A percentile compares a stretch with the other conserved stretches of the same genome.
Evolutionary conservation across 345 rosid genomes (phyloP).

Genomic region (Psidium guajava): DNA sequence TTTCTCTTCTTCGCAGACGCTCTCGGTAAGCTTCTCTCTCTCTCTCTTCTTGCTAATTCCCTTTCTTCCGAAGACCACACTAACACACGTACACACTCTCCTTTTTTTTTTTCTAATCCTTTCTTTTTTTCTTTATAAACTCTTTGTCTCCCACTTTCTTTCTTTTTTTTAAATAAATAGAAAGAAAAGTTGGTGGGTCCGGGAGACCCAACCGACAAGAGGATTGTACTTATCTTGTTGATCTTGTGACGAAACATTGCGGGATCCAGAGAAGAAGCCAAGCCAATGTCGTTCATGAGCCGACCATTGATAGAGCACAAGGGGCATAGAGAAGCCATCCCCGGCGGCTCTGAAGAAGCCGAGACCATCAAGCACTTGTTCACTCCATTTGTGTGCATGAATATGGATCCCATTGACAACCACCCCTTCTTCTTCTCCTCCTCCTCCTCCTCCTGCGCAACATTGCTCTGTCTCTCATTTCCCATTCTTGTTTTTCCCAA

Average conservation of each 20-base stretch:
- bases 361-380: constrained; percentile 53
- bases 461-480: not conserved
- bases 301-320: constrained; percentile 48
- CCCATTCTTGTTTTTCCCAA: not conserved
- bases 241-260: constrained; percentile 25
- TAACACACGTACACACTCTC: too few species aligned
- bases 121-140: too few species aligned
- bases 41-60: too few species aligned
- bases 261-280: constrained; percentile 7
- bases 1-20: too few species aligned
- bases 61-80: too few species aligned
- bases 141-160: too few species aligned
- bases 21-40: too few species aligned
- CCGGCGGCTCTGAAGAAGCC: constrained; percentile 64
- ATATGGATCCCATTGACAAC: constrained; percentile 39
- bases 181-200: too few species aligned
- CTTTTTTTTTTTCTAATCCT: too few species aligned
- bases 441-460: not conserved
- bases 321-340: constrained; percentile 62
- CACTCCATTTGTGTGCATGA: constrained; percentile 54
- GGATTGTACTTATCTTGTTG: constrained; percentile 29
- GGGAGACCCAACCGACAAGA: too few species aligned
- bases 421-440: not conserved
- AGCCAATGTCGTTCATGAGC: constrained; percentile 65
- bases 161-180: too few species aligned